Conservation (phyloP, 177 flowering plant species). For the Vitis hybrid region DNA sequence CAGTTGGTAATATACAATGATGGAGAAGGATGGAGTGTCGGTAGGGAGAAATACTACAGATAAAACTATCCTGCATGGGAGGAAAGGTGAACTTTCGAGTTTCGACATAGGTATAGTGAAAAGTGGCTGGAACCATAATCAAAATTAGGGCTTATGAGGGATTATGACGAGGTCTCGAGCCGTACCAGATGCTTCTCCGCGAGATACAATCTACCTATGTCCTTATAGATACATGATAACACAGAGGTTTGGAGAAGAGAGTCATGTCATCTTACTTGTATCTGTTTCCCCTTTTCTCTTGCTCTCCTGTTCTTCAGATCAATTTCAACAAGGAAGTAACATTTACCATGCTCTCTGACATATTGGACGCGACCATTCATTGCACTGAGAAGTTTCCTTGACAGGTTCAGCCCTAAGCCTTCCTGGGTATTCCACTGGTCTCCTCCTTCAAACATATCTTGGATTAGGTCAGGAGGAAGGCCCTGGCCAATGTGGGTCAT, state of each 20-base stretch:
- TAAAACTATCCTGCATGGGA: neutral
- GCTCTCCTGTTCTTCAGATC: conserved; percentile 33
- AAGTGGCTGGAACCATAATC: neutral
- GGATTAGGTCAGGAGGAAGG: conserved; percentile 48
- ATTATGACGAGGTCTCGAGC: too few relatives aligned
- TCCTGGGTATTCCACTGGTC: conserved; percentile 41
- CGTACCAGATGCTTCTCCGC: neutral
- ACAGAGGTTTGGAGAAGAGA: neutral
- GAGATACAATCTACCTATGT: neutral
- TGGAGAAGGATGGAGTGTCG: too few relatives aligned
- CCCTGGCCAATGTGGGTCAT: conserved; percentile 70
- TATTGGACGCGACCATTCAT: conserved; percentile 67
- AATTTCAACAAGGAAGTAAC: conserved; percentile 54
- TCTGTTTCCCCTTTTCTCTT: conserved; percentile 14
- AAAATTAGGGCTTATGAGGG: neutral
- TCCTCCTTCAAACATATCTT: conserved; percentile 54
- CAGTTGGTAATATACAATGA: too few relatives aligned
- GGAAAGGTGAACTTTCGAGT: neutral
- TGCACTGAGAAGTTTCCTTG: conserved; percentile 46
- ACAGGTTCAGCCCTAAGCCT: conserved; percentile 48
- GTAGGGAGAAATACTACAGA: too few relatives aligned
- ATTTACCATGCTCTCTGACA: conserved; percentile 46
- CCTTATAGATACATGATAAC: too few relatives aligned
- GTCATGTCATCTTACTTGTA: conserved; percentile 14
- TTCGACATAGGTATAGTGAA: neutral